Evolutionary conservation across 495 filamentous ascomycete species (phyloP), one percentile per base, ranked within the genome.

Genomic region (Alectoria sarmentosa): DNA sequence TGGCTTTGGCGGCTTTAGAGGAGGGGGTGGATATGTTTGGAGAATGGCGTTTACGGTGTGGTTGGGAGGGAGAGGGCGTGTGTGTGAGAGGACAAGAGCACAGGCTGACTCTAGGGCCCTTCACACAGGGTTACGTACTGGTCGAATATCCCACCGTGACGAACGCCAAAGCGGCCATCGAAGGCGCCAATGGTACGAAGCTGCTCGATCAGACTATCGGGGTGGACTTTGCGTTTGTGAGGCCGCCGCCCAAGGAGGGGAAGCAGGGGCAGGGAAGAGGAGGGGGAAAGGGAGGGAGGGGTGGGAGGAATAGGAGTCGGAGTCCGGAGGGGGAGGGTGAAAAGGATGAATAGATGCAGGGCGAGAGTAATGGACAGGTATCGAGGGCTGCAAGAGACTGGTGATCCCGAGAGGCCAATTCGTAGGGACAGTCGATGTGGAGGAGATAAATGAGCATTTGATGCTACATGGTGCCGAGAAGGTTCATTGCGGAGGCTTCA

Each of bases 221-320:
- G 57, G 91, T 96, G 54, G 95, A 99, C 78, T 99, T 93, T 74
- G 95, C 93, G 4, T 98, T 99, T 75, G 95, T 99, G 48, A 84
- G 95, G 58, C 92, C 95, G 56, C 93, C 95, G 49, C 91, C 92
- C 19, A 80, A 83, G 26, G 84, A 87, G 73, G 66, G 58, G 15
- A 66, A 59, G 32, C 61, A 62, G 37, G 71, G 68, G n/a, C 74
- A 74, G 52, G 80, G 79, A 61, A 78, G 76, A 21, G 81, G 83
- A 57, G 80, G 82, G 79, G 38, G 77, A 76, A 38, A 77, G 78
- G 58, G 78, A 78, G 55, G 80, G 76, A 28, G 75, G 75, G 82
- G 84, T 66, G 78, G 80, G 69, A 75, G 78, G 61, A 82, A 82
- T 61, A 83, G 83, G 62, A 90, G 87, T 72, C 78, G 84, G 61